A percentile compares a stretch with the other conserved stretches of the same genome.
Conservation (phyloP, 495 filamentous ascomycete species). For the Friedmanniomyces simplex region DNA sequence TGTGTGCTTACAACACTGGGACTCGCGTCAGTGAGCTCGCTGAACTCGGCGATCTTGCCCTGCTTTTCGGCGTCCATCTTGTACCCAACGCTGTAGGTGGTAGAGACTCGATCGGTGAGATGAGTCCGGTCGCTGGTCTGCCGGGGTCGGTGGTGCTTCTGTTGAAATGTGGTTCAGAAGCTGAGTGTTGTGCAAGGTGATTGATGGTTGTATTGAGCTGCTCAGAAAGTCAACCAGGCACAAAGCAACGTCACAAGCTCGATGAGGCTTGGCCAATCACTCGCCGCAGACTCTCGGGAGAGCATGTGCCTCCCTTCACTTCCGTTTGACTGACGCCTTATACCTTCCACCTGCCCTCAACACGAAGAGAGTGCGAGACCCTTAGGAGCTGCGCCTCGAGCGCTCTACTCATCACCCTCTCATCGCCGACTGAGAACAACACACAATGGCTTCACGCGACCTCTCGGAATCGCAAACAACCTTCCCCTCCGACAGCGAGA, state of each 20-base stretch:
- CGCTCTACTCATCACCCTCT: constrained; percentile 3
- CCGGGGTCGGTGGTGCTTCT: no score
- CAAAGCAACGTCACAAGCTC: no score
- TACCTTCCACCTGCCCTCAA: no score
- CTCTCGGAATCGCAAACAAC: constrained; percentile 73
- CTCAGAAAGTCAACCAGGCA: no score
- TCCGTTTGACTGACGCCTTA: neutral
- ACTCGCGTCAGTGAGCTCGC: constrained; percentile 55
- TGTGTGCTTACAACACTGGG: constrained; percentile 56
- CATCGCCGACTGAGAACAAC: neutral
- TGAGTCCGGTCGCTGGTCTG: neutral
- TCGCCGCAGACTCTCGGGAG: no score
- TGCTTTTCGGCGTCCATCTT: constrained; percentile 50
- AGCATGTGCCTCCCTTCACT: neutral
- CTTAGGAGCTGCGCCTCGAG: constrained; percentile 1
- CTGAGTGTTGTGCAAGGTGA: neutral
- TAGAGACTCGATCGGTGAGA: neutral
- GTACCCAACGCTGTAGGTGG: neutral
- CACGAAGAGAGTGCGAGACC: no score
- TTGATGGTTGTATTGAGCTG: no score
- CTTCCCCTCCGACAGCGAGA: constrained; percentile 83
- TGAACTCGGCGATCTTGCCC: constrained; percentile 61
- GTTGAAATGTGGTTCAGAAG: no score
- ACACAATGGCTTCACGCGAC: constrained; percentile 38
- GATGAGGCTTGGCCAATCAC: no score